Percentiles rank a stretch among this genome's conserved stretches.
Evolutionary conservation across 2,329 filamentous ascomycete genomes (phyloP).

Genomic region (Huntiella moniliformis): DNA sequence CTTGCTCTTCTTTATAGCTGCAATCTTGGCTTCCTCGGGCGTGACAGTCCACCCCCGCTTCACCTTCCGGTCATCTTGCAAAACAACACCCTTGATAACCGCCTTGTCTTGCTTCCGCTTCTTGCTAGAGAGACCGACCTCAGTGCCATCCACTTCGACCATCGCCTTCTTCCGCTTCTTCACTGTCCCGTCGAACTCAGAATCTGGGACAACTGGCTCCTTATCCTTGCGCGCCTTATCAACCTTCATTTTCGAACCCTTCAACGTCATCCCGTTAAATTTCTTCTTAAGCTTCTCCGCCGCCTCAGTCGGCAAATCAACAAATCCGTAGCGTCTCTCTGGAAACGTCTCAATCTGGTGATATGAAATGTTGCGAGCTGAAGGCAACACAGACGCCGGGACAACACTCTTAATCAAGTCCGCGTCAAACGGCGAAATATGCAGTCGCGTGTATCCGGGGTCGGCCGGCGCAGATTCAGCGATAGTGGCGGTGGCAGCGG

Average conservation of each 20-base stretch:
- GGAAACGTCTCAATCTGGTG: constrained; percentile 75
- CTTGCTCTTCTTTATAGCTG: constrained; percentile 28
- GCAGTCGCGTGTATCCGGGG: constrained; percentile 28
- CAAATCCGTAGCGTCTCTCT: constrained; percentile 75
- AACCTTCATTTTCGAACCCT: constrained; percentile 67
- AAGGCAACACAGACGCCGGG: constrained; percentile 43
- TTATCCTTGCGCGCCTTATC: constrained; percentile 50
- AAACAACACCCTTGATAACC: constrained; percentile 45
- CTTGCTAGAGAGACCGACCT: constrained; percentile 17
- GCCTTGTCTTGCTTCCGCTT: constrained; percentile 34
- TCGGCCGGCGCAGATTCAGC: constrained; percentile 5
- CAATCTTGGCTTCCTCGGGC: constrained; percentile 27
- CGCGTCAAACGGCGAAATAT: constrained; percentile 72
- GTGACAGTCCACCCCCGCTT: constrained; percentile 80
- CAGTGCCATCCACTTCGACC: constrained; percentile 16
- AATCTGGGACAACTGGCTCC: constrained; percentile 22
- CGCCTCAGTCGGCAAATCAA: constrained; percentile 63
- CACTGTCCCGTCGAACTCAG: constrained; percentile 17
- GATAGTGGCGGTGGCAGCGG: constrained; percentile 1
- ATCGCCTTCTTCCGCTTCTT: constrained; percentile 25
- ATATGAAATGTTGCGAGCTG: constrained; percentile 69
- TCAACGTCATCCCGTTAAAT: constrained; percentile 69
- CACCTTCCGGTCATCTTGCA: constrained; percentile 57
- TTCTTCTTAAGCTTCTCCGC: constrained; percentile 86
- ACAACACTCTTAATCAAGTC: constrained; percentile 56